Conservation (phyloP, 129 eudicot genomes). For the Saussurea involucrata region DNA sequence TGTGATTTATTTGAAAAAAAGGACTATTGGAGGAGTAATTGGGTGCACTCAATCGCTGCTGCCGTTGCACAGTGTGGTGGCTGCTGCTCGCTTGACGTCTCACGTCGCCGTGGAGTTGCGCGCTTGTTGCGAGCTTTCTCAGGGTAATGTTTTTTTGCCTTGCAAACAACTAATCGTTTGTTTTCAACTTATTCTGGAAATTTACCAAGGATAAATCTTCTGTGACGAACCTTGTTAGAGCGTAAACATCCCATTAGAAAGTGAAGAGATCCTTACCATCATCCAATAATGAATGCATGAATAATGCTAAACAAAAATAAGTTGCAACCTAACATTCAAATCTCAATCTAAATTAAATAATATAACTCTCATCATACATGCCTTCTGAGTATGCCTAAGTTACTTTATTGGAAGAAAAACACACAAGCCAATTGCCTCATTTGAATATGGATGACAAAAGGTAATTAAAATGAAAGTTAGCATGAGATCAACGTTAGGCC, state of each 20-base stretch:
- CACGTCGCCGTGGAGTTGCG: slow-evolving; percentile 46
- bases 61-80: slow-evolving; percentile 61
- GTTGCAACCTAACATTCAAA: not conserved
- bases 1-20: not conserved
- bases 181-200: not conserved
- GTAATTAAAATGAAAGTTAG: not conserved
- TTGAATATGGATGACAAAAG: not conserved
- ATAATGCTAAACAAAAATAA: not conserved
- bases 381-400: not conserved
- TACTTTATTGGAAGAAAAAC: not conserved
- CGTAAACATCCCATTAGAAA: not conserved
- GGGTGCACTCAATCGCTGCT: slow-evolving; percentile 53
- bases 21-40: slow-evolving; percentile 45
- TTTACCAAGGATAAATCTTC: not conserved
- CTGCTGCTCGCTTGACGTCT: slow-evolving; percentile 50
- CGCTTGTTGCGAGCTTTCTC: slow-evolving; percentile 68
- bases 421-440: not conserved
- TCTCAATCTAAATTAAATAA: not conserved
- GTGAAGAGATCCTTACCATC: not conserved
- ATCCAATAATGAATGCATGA: not conserved
- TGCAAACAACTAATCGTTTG: not conserved
- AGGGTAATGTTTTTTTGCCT: slow-evolving; percentile 28
- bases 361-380: not conserved
- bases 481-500: not conserved
- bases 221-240: not conserved